A percentile compares a stretch with the other conserved stretches of the same genome.
Conservation (phyloP, 768 basidiomycete genomes). For the Lactarius deliciosus region DNA sequence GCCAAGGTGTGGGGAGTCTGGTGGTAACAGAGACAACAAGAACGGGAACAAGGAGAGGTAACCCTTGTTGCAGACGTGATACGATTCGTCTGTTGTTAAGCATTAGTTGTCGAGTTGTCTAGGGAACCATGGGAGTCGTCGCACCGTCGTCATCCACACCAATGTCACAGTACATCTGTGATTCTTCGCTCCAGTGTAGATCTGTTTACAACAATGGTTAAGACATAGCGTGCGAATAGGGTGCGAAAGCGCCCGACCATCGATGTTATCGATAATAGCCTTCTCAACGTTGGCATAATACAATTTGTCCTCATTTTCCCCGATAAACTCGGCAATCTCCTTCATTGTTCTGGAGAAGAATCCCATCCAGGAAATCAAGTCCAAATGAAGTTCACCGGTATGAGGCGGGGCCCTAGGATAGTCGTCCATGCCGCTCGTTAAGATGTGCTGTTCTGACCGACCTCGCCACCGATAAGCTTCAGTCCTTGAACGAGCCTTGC, state of each 20-base stretch:
- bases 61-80: conserved; percentile 87
- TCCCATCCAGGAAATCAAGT: conserved; percentile 94
- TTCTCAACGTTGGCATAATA: conserved; percentile 76
- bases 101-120: background rate
- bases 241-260: conserved; percentile 48
- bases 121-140: conserved; percentile 22
- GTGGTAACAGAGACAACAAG: conserved; percentile 74
- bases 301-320: conserved; percentile 78
- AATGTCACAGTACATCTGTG: conserved; percentile 92
- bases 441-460: conserved; percentile 77
- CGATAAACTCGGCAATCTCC: conserved; percentile 83
- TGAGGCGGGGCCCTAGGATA: conserved; percentile 91
- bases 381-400: conserved; percentile 88
- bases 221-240: conserved; percentile 6
- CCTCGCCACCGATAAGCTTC: conserved; percentile 97
- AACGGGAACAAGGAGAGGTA: conserved; percentile 96
- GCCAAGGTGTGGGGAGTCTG: conserved; percentile 76
- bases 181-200: conserved; percentile 88
- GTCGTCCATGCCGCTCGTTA: conserved; percentile 96
- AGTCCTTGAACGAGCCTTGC: conserved; percentile 78
- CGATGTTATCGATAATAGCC: conserved; percentile 82
- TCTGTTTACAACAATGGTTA: conserved; percentile 46
- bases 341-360: conserved; percentile 95
- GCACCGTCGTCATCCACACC: conserved; percentile 81
- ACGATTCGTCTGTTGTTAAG: conserved; percentile 71